Evolutionary conservation across 192 early-diverging fungal species (phyloP), one percentile per base, ranked within the genome.

Genomic region (Physocladia obscura): DNA sequence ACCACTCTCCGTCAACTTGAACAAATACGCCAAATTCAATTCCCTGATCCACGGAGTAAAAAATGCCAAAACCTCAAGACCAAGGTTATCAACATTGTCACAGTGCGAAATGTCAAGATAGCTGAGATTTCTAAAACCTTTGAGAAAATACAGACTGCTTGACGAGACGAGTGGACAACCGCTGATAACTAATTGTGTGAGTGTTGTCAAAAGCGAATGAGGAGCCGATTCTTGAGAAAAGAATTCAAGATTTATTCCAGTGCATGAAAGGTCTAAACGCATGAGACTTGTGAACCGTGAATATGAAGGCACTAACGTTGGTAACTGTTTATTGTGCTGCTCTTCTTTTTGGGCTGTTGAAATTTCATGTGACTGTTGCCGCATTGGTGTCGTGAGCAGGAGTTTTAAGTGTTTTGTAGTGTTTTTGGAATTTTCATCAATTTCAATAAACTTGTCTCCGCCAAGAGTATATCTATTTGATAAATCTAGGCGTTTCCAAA

Each of bases 1-100:
- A 27, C 81, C 81, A 19, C 19, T 30, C 29, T 82, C 81, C 8
- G 81, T 75, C 31, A 82, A n/a, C 27, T 74, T 77, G 37, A 82
- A 82, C 3, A 79, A 67, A 36, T 82, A 82, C 17, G 67, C 74
- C 19, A 79, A 67, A 67, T 82, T 79, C n/a, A 82, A 70, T 49
- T 74, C 69, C 26, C 67, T 69, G 21, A 82, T 30, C 52, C 74
- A 62, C 2, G 71, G 71, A 0, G 79, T 48, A 57, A 64, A 79
- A 26, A 48, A 70, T 5, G 67, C 55, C 4, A 82, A 24, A 21
- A 77, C 75, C 49, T 82, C 77, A 39, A 82, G 37, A 6, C 73
- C 81, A 2, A 71, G 32, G 52, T 79, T 75, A 50, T 79, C 77
- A 26, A 82, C 65, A 15, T 54, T 31, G 38, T 79, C 77, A 49